phyloP scores from a whole-genome alignment of 2,329 filamentous ascomycete genomes.

The Arachnomyces sp. region DNA sequence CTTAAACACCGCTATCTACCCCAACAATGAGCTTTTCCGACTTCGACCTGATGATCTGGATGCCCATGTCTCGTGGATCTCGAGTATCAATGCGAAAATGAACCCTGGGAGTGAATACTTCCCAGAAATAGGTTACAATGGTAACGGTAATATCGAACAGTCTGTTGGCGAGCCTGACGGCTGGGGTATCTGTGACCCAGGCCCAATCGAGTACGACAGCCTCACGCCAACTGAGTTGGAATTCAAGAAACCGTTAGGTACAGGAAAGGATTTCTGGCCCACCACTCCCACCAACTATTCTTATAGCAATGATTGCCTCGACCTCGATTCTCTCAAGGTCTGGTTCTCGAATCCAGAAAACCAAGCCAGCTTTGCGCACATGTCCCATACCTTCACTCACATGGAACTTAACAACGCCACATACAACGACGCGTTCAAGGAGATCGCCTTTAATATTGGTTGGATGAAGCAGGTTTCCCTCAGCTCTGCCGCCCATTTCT shows the following conservation, averaged over 20 bases:
- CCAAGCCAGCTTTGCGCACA: conserved; percentile 46
- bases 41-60: conserved; percentile 41
- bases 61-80: conserved; percentile 36
- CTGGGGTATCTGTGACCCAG: conserved; percentile 21
- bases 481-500: conserved; percentile 40
- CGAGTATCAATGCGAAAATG: conserved; percentile 38
- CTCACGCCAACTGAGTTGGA: conserved; percentile 41
- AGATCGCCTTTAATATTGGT: conserved; percentile 53
- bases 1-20: conserved; percentile 45
- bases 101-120: conserved; percentile 45
- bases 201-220: conserved; percentile 39
- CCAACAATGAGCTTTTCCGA: conserved; percentile 42
- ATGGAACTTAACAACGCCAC: conserved; percentile 52
- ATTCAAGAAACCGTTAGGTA: conserved; percentile 44
- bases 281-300: conserved; percentile 35
- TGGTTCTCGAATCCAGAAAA: conserved; percentile 48
- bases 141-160: conserved; percentile 44
- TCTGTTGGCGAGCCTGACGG: conserved; percentile 18
- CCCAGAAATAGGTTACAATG: conserved; percentile 49
- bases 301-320: conserved; percentile 44
- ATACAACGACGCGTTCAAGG: conserved; percentile 47
- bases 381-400: conserved; percentile 58
- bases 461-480: conserved; percentile 50
- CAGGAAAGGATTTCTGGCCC: conserved; percentile 44
- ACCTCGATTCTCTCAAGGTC: conserved; percentile 42